Percentiles rank a stretch among this genome's conserved stretches.
phyloP scores from a whole-genome alignment of 257 asterid genomes.

The Penstemon newberryi region DNA sequence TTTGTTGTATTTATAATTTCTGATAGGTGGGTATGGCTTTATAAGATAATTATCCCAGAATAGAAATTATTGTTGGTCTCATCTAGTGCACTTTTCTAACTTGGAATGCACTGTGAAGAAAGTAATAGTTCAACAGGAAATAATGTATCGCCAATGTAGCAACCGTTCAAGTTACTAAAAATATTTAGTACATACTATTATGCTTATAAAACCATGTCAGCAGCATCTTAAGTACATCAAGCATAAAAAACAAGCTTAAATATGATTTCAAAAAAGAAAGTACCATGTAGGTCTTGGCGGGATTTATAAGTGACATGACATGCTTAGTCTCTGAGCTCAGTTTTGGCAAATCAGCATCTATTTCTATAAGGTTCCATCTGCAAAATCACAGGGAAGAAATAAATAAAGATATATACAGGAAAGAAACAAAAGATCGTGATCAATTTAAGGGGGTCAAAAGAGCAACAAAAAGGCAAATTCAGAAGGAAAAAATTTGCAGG shows the following conservation, averaged over 20 bases:
- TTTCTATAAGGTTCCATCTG: conserved; percentile 98
- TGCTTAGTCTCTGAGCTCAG: conserved; percentile 71
- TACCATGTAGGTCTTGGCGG: conserved; percentile 97
- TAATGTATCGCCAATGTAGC: neutral
- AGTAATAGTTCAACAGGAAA: neutral
- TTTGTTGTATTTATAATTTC: neutral
- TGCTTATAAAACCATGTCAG: neutral
- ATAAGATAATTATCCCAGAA: neutral
- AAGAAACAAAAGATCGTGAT: neutral
- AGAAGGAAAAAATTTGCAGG: neutral
- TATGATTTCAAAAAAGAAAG: conserved; percentile 16
- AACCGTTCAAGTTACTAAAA: neutral
- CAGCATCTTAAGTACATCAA: conserved; percentile 14
- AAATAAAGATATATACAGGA: neutral
- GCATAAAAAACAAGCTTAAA: conserved; percentile 18
- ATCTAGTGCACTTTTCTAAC: neutral
- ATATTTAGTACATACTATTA: neutral
- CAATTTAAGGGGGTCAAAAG: neutral
- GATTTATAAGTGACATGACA: conserved; percentile 83
- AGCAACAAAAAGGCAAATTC: conserved; percentile 1
- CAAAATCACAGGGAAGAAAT: conserved; percentile 27
- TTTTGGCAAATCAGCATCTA: conserved; percentile 77
- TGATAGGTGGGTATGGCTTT: neutral
- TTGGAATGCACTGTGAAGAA: neutral
- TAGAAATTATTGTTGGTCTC: neutral